A percentile compares a stretch with the other conserved stretches of the same genome.
These are phyloP conservation scores for Polygonum aviculare DNA, from an alignment of 148 eudicot species.

Conservation along the genomic window DNA sequence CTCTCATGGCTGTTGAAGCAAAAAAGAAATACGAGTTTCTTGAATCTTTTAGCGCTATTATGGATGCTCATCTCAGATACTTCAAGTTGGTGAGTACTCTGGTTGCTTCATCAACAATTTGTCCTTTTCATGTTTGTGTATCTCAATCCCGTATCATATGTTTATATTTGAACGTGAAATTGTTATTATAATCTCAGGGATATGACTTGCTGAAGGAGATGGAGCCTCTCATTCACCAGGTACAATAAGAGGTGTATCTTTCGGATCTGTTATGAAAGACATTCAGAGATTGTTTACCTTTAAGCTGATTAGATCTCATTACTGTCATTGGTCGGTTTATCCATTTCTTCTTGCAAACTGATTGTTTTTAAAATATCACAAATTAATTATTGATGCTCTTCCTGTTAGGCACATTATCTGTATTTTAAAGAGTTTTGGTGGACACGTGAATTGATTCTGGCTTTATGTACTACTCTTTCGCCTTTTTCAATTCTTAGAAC, in stretches of 20 bases:
- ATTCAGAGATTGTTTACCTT: neutral
- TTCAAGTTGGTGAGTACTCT: constrained; percentile 62
- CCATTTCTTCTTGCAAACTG: neutral
- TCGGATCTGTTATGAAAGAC: neutral
- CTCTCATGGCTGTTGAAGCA: constrained; percentile 79
- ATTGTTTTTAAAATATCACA: neutral
- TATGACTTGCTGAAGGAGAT: constrained; percentile 72
- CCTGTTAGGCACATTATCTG: neutral
- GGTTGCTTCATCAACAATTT: neutral
- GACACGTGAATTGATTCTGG: neutral
- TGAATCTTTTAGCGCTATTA: constrained; percentile 88
- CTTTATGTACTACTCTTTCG: neutral
- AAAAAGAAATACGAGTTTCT: constrained; percentile 90
- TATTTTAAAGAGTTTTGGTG: neutral
- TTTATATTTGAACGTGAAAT: neutral
- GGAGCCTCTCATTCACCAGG: constrained; percentile 98
- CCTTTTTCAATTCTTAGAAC: neutral
- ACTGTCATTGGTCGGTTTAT: neutral
- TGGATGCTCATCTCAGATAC: constrained; percentile 97
- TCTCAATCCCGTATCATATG: neutral
- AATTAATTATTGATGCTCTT: neutral
- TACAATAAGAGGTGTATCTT: constrained; percentile 10
- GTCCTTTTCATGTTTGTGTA: neutral
- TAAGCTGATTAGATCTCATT: neutral
- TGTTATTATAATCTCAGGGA: constrained; percentile 47